Evolutionary conservation across 768 basidiomycete species (phyloP), one percentile per base, ranked within the genome.

Genomic region (Russula abietina): DNA sequence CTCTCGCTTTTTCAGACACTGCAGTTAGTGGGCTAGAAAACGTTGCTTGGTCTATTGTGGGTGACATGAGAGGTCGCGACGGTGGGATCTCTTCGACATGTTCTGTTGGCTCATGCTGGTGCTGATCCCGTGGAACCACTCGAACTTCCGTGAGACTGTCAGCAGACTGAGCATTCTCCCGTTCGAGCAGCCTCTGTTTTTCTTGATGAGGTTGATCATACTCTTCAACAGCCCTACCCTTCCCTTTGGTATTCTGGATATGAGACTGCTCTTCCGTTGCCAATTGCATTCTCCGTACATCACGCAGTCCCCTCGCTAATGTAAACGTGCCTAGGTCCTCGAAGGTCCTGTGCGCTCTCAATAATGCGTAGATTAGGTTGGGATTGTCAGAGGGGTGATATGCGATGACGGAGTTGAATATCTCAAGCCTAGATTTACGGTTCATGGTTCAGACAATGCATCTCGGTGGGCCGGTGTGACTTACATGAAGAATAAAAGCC

Each of bases 321-420:
- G 94, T 97, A 71, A 98, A 96, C 0, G 89, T 96, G 2, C 93
- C 93, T 19, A 99, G 80, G 65, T 91, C 86, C 71, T 97, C 89
- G 71, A 99, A 96, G 2, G 81, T 78, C 68, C 89, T 87, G 73
- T 93, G 91, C 0, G 92, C 81, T 9, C 89, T 83, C 4, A 98
- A 77, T 56, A 98, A 83, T 4, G 87, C 88, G 71, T 97, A 95
- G 53, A 93, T 78, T 41, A 98, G 73, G 69, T 96, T 89, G 0
- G 95, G 87, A 71, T 97, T 98, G 33, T 91, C 87, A 46, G 82
- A 78, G 16, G 93, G 78, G 67, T 92, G 85, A 69, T 89, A 80
- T 45, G 87, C 80, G 55, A 97, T 81, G 60, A 97, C 79, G 4
- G 86, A 82, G 72, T 94, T 97, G 78, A 99, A 93, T 2, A 88